Evolutionary conservation across 805 yeast genomes (phyloP).

Genomic region (Sugiyamaella americana): DNA sequence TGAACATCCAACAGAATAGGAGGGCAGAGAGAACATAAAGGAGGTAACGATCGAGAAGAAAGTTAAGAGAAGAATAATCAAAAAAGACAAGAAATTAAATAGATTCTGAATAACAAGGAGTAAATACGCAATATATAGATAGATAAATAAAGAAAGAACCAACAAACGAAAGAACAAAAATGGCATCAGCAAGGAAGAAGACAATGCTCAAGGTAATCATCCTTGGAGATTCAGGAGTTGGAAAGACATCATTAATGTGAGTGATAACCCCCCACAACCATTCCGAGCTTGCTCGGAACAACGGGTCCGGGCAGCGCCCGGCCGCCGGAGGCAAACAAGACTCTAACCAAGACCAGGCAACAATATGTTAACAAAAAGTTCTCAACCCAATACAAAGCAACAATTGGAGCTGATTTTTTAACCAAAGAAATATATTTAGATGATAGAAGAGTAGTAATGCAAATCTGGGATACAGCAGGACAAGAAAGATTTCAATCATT

Average conservation of each 20-base stretch:
- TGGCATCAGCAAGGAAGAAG: slow-evolving; percentile 27
- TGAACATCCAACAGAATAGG: too few species aligned
- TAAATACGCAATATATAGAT: too few species aligned
- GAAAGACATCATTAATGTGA: slow-evolving; percentile 86
- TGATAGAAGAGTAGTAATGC: slow-evolving; percentile 69
- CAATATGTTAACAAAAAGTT: slow-evolving; percentile 94
- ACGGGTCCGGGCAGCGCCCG: not conserved
- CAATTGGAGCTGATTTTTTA: slow-evolving; percentile 95
- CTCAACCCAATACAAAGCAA: slow-evolving; percentile 92
- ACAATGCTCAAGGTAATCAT: slow-evolving; percentile 68
- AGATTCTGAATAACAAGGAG: too few species aligned
- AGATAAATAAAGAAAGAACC: too few species aligned
- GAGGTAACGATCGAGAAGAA: too few species aligned
- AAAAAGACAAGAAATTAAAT: too few species aligned
- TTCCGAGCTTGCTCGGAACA: too few species aligned
- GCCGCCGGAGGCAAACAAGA: not conserved
- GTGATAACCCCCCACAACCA: too few species aligned
- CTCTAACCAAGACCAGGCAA: slow-evolving; percentile 37
- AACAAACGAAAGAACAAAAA: too few species aligned
- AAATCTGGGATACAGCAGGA: slow-evolving; percentile 98
- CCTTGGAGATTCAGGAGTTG: slow-evolving; percentile 95
- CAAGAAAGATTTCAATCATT: slow-evolving; percentile 95
- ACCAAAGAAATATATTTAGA: slow-evolving; percentile 87
- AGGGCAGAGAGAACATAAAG: too few species aligned
- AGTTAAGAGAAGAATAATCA: too few species aligned